Base-by-base conservation (phyloP, 139 green algal species). In the Tetradesmus lagerheimii region DNA sequence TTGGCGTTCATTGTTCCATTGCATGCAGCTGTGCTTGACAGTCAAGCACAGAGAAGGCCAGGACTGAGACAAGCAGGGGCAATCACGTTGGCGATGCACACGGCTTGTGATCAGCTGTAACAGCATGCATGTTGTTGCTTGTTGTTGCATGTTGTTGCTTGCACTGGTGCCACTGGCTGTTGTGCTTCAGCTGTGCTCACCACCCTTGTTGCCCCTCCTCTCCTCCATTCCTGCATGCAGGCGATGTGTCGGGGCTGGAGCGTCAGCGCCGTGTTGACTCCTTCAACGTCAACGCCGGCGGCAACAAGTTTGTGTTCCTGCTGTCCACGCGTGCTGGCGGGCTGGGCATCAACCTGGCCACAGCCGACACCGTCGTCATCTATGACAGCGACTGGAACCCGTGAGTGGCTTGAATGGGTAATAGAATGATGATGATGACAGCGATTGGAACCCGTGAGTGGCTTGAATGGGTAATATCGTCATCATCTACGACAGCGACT, bases 331-430 rank as follows among this genome's bases (percentile, higher is more conserved):
- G 93, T 16, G 95, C 96, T 11, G 96, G 96, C 27, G 95, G 95
- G 31, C 86, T 97, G 78, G 96, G 97, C 31, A 98, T 99, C 94
- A 99, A 99, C 94, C 93, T 99, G 43, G 96, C 96, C 3, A 96
- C 94, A 1, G 97, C 96, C 0, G 97, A 99, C 94, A 99, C 97
- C 0, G 96, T 98, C 31, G 94, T 99, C 90, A 97, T 99, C 92
- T 97, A 94, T 66, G 95, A 97, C 92, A 92, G 74, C 31, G 92
- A 96, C 90, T 95, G 92, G 90, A 93, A 91, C 74, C 82, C 45
- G 76, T 74, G 37, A 47, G 67, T 83, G 43, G 8, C 6, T n/a
- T n/a, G n/a, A n/a, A n/a, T n/a, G n/a, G n/a, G n/a, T n/a, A n/a
- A n/a, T n/a, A n/a, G n/a, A n/a, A n/a, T n/a, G n/a, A n/a, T n/a